A percentile compares a stretch with the other conserved stretches of the same genome.
Evolutionary conservation across 1,284 basidiomycete species (phyloP).

Genomic region (Tetrapyrgos nigripes): DNA sequence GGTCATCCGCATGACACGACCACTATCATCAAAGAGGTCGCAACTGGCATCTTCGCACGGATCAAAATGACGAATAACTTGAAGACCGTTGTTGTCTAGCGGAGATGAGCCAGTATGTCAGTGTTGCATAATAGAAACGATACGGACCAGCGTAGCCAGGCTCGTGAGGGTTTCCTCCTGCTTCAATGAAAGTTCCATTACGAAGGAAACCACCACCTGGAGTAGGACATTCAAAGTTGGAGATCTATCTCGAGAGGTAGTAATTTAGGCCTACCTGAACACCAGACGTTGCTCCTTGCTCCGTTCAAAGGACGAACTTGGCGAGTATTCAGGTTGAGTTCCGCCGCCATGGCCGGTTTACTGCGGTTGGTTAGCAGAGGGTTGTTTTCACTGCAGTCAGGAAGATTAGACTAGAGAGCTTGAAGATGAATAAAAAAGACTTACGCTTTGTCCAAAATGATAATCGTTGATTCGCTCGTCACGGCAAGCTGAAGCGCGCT

Average conservation of each 20-base stretch:
- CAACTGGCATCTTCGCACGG: constrained; percentile 1
- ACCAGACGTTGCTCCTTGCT: constrained; percentile 50
- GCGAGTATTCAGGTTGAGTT: constrained; percentile 42
- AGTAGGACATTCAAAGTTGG: too few relatives aligned
- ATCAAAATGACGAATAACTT: constrained; percentile 32
- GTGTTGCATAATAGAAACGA: constrained; percentile 7
- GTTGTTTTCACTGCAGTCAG: constrained; percentile 34
- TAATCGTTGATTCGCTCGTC: constrained; percentile 39
- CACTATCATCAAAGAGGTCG: constrained; percentile 12
- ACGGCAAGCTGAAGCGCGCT: constrained; percentile 47
- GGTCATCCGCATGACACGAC: constrained; percentile 33
- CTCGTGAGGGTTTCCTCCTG: constrained; percentile 12
- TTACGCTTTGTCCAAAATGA: constrained; percentile 45
- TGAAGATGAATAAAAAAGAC: constrained; percentile 22
- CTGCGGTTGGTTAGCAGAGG: constrained; percentile 19
- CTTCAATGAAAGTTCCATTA: constrained; percentile 45
- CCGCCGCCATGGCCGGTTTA: constrained; percentile 44
- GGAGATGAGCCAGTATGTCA: constrained; percentile 15
- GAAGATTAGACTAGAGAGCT: too few relatives aligned
- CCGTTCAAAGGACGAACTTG: constrained; percentile 42
- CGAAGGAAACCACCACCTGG: constrained; percentile 47
- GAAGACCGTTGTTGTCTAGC: constrained; percentile 26
- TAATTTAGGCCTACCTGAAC: too few relatives aligned
- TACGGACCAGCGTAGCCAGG: background rate
- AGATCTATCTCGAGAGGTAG: too few relatives aligned